Conservation (phyloP, 176 grass and related monocot genomes). For the Ampelocalamus luodianensis region DNA sequence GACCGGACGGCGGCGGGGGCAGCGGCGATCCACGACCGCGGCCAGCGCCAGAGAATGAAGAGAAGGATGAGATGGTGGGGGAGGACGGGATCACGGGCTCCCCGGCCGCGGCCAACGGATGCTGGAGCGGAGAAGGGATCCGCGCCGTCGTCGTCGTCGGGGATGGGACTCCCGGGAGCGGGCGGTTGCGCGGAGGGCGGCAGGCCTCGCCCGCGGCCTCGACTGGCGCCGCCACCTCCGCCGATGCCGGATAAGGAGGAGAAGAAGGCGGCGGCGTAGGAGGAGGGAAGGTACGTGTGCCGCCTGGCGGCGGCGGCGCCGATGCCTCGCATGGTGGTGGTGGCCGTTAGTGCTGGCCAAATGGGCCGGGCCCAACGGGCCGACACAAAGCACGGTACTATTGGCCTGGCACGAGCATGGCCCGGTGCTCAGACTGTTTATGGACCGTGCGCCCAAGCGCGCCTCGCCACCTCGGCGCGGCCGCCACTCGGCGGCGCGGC, state of each 20-base stretch:
- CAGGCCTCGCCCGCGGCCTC: constrained; percentile 52
- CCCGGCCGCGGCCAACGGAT: constrained; percentile 41
- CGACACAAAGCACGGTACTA: no score
- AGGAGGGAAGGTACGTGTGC: constrained; percentile 43
- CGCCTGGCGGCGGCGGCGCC: constrained; percentile 59
- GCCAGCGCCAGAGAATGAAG: constrained; percentile 41
- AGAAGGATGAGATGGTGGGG: constrained; percentile 41
- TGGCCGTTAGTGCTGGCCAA: no score
- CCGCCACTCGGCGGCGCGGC: no score
- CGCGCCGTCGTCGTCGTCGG: constrained; percentile 9
- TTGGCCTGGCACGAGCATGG: no score
- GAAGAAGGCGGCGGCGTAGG: constrained; percentile 38
- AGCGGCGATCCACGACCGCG: constrained; percentile 37
- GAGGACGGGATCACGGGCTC: constrained; percentile 29
- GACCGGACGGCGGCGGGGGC: background rate
- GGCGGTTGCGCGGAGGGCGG: constrained; percentile 30
- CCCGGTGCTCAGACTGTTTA: no score
- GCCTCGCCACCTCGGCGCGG: no score
- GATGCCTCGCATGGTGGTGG: constrained; percentile 44
- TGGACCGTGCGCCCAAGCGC: no score
- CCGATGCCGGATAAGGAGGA: constrained; percentile 60
- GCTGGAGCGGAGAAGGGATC: constrained; percentile 34
- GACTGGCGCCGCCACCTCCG: constrained; percentile 45
- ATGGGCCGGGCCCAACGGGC: no score
- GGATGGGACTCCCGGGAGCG: constrained; percentile 41